Conservation (phyloP, 192 early-diverging fungal species). For the Podila epigama region DNA sequence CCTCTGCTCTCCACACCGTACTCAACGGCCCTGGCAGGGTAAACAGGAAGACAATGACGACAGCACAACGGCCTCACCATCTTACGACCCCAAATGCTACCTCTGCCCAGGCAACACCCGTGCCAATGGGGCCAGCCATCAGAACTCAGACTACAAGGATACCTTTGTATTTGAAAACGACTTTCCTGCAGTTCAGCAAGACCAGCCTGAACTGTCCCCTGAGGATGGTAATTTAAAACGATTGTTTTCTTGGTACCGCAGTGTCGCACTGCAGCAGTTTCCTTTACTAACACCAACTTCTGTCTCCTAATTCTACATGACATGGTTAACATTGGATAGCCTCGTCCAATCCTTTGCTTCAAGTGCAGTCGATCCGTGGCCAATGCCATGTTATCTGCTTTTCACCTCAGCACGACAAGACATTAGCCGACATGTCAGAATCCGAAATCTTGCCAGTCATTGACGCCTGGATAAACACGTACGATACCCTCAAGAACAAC, state of each 20-base stretch:
- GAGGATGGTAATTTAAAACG: background rate
- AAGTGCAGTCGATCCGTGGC: conserved; percentile 71
- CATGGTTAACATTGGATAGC: no score
- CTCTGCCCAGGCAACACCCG: conserved; percentile 89
- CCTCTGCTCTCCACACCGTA: conserved; percentile 95
- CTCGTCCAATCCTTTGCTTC: conserved; percentile 53
- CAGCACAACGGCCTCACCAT: conserved; percentile 50
- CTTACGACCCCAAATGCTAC: conserved; percentile 84
- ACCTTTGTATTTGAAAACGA: conserved; percentile 94
- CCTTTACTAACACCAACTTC: no score
- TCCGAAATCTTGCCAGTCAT: conserved; percentile 75
- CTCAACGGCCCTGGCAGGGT: conserved; percentile 94
- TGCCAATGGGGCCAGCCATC: conserved; percentile 59
- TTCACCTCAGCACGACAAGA: conserved; percentile 87
- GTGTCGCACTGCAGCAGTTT: no score
- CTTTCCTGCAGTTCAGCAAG: conserved; percentile 82
- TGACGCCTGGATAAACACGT: conserved; percentile 74
- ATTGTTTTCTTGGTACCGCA: no score
- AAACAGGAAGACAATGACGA: conserved; percentile 61
- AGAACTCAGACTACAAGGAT: conserved; percentile 80
- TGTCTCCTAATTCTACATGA: no score
- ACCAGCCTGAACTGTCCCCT: conserved; percentile 56
- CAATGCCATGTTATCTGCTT: conserved; percentile 94
- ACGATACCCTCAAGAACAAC: conserved; percentile 58
- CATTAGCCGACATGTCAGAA: conserved; percentile 84